Conservation (phyloP, 2,329 filamentous ascomycete genomes). For the Pseudogymnoascus sp. region DNA sequence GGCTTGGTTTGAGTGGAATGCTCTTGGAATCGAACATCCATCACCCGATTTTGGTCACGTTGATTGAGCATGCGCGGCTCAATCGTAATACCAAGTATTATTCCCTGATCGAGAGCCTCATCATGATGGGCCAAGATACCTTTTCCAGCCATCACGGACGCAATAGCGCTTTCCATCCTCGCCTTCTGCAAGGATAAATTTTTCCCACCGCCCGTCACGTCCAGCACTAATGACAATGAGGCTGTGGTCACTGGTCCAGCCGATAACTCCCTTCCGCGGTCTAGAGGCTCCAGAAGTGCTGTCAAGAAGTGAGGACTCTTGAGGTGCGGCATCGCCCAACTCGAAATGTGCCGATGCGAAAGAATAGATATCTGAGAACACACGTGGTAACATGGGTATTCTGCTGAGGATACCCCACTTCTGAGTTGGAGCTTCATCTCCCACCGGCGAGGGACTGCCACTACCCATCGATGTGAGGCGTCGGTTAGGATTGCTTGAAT, state of each 20-base stretch:
- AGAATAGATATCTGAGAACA: constrained; percentile 86
- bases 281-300: constrained; percentile 25
- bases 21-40: not conserved
- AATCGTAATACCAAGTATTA: not conserved
- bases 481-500: constrained; percentile 28
- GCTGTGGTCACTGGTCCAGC: constrained; percentile 71
- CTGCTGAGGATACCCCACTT: constrained; percentile 84
- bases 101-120: not conserved
- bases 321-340: constrained; percentile 59
- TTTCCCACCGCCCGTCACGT: constrained; percentile 78
- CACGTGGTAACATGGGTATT: constrained; percentile 74
- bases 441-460: constrained; percentile 25
- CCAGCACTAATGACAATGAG: constrained; percentile 74
- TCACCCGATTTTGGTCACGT: not conserved
- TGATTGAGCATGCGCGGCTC: not conserved
- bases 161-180: constrained; percentile 61
- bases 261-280: constrained; percentile 75
- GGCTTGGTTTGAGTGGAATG: not conserved
- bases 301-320: constrained; percentile 30
- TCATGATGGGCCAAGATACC: constrained; percentile 50
- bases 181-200: constrained; percentile 64
- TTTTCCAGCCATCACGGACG: constrained; percentile 72
- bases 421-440: constrained; percentile 48
- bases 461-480: constrained; percentile 26
- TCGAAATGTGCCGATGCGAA: constrained; percentile 76